These are phyloP conservation scores for Aureobasidium sp. DNA, from an alignment of 2,329 filamentous ascomycete species.

Conservation along the genomic window DNA sequence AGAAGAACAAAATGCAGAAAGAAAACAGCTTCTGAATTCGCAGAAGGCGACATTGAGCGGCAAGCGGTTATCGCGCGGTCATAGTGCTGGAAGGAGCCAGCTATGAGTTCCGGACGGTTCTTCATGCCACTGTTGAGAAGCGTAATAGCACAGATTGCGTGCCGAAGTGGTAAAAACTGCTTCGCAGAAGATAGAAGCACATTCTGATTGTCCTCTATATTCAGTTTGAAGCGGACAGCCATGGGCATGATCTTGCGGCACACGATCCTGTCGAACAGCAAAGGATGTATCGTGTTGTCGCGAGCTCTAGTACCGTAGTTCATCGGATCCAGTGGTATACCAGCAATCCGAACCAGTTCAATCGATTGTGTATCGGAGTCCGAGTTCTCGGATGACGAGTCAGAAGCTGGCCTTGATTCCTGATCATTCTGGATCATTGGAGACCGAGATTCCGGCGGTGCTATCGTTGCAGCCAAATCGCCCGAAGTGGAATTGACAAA, in stretches of 20 bases:
- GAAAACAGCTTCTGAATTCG: neutral
- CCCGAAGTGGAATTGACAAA: neutral
- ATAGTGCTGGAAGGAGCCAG: slow-evolving; percentile 7
- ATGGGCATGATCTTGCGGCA: slow-evolving; percentile 14
- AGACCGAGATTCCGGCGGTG: neutral
- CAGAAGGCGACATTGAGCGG: slow-evolving; percentile 28
- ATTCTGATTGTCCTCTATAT: slow-evolving; percentile 13
- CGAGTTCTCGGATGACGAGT: neutral
- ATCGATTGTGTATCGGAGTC: neutral
- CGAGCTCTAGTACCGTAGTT: slow-evolving; percentile 2
- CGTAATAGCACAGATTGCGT: slow-evolving; percentile 6
- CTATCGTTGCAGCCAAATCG: neutral
- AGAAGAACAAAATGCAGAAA: slow-evolving; percentile 7
- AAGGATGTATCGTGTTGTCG: slow-evolving; percentile 7
- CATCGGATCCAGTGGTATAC: neutral
- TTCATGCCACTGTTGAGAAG: slow-evolving; percentile 5
- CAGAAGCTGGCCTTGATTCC: neutral
- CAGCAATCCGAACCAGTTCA: neutral
- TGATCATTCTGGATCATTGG: neutral
- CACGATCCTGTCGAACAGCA: slow-evolving; percentile 11
- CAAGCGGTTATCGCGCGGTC: slow-evolving; percentile 14
- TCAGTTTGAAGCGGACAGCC: slow-evolving; percentile 13
- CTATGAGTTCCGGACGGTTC: slow-evolving; percentile 15
- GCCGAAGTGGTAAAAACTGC: slow-evolving; percentile 6
- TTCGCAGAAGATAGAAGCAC: slow-evolving; percentile 7